Evolutionary conservation across 352 stramenopile genomes (phyloP), one percentile per base, ranked within the genome.

Genomic region (Globisporangium nagaii): DNA sequence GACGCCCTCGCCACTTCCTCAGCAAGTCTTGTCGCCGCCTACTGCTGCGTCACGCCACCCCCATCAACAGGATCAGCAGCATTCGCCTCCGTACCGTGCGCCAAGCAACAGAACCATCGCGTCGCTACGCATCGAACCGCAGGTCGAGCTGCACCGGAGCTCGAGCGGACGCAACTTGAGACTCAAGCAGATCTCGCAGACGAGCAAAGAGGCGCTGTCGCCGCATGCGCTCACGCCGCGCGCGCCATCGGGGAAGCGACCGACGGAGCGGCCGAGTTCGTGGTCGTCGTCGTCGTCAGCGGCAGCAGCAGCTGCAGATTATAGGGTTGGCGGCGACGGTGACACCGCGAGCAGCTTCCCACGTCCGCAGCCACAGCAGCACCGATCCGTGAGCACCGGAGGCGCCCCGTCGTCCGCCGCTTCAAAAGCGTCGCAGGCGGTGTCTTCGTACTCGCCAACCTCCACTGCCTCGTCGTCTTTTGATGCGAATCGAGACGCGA

Each of bases 81-180:
- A 11, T 1, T 22, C 17, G 10, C 8, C 17, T 13, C 2, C 25
- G 4, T 42, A 32, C 7, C 13, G 27, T 19, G 6, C n/a, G 9
- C 36, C 36, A 9, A 47, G 12, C 11, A 51, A 40, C 44, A 51
- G 39, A 20, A 4, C 35, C 7, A 11, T 54, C n/a, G 43, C 41
- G 8, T 24, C 31, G 15, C 46, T 56, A 36, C 55, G 55, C 24
- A 62, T 62, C 11, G 40, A 55, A 22, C 20, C 55, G 24, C n/a
- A 28, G 9, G 62, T 80, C 9, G 74, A 80, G 50, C 39, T 82
- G 43, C 71, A 84, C 39, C 69, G 74, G 24, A 82, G 70, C 54
- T 67, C 69, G 6, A 84, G 74, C 45, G 74, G 71, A 24, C 71
- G 71, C 15, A 82, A 76, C 52, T 30, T 84, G 22, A 61, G 66